These are phyloP conservation scores for Claviceps quebecensis DNA, from an alignment of 2,329 filamentous ascomycete species.

Conservation along the genomic window DNA sequence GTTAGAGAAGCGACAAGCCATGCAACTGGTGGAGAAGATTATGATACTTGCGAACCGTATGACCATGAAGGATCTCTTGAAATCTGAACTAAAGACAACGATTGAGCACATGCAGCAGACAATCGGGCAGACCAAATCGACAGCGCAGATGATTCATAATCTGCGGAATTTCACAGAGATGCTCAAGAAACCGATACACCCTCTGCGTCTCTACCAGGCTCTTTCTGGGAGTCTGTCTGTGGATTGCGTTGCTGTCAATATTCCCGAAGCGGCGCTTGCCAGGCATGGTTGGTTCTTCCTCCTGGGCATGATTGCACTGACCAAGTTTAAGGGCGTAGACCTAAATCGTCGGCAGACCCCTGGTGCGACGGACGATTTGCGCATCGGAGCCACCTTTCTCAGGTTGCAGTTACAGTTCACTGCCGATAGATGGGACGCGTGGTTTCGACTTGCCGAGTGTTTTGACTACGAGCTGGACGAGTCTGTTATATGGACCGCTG, in stretches of 20 bases:
- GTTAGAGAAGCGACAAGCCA: slow-evolving; percentile 66
- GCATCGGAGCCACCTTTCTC: slow-evolving; percentile 67
- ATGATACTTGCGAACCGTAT: slow-evolving; percentile 69
- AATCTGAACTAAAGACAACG: slow-evolving; percentile 76
- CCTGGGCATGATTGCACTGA: slow-evolving; percentile 74
- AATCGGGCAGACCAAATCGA: slow-evolving; percentile 65
- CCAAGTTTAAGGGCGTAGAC: slow-evolving; percentile 62
- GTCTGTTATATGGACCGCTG: slow-evolving; percentile 73
- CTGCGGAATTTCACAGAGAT: slow-evolving; percentile 68
- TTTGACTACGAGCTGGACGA: slow-evolving; percentile 84
- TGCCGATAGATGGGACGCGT: slow-evolving; percentile 73
- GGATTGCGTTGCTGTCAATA: slow-evolving; percentile 54
- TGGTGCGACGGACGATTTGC: slow-evolving; percentile 69
- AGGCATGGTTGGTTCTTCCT: slow-evolving; percentile 85
- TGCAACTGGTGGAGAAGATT: slow-evolving; percentile 72
- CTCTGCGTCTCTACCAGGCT: slow-evolving; percentile 65
- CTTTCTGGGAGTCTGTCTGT: slow-evolving; percentile 64
- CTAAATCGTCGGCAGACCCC: slow-evolving; percentile 62
- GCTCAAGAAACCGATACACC: slow-evolving; percentile 72
- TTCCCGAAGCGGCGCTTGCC: slow-evolving; percentile 57
- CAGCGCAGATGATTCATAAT: slow-evolving; percentile 74
- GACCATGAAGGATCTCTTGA: slow-evolving; percentile 80
- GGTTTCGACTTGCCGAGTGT: slow-evolving; percentile 77
- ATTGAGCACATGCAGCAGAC: slow-evolving; percentile 90
- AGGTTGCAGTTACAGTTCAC: slow-evolving; percentile 73